A percentile compares a stretch with the other conserved stretches of the same genome.
Conservation (phyloP, 805 yeast species). For the Priceomyces castillae region DNA sequence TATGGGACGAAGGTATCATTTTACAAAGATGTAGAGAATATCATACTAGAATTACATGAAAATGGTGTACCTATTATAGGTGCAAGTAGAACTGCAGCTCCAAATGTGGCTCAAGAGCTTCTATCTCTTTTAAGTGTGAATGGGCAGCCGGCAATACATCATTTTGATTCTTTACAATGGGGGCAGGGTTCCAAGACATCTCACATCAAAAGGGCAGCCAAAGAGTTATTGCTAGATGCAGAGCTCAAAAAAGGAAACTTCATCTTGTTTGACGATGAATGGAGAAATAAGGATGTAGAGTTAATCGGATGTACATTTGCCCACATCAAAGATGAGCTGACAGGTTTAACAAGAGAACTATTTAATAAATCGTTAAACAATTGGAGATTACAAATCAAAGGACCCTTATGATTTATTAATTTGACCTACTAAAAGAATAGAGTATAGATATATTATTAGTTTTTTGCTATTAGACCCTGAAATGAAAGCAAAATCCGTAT, state of each 20-base stretch:
- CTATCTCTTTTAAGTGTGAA: constrained; percentile 52
- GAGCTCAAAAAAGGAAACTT: constrained; percentile 44
- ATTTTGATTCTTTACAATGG: constrained; percentile 64
- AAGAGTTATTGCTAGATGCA: constrained; percentile 43
- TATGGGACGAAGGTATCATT: constrained; percentile 55
- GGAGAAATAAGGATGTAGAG: constrained; percentile 73
- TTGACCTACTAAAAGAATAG: too few species aligned
- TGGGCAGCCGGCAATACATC: constrained; percentile 48
- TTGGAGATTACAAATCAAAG: constrained; percentile 22
- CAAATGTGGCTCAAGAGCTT: constrained; percentile 68
- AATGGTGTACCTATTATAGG: constrained; percentile 54
- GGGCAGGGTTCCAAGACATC: constrained; percentile 60
- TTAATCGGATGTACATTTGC: constrained; percentile 67
- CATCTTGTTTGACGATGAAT: constrained; percentile 74
- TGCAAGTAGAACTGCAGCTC: constrained; percentile 80
- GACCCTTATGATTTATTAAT: too few species aligned
- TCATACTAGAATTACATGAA: constrained; percentile 50
- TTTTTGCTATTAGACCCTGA: neutral
- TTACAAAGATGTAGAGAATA: constrained; percentile 66
- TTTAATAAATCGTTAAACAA: constrained; percentile 44
- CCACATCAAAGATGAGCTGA: constrained; percentile 54
- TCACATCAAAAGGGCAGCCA: constrained; percentile 52
- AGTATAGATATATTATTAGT: too few species aligned
- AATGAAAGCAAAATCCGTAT: constrained; percentile 1
- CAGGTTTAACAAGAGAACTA: constrained; percentile 56